A percentile compares a stretch with the other conserved stretches of the same genome.
Conservation (phyloP, 2,329 filamentous ascomycete genomes). For the Whalleya microplaca region DNA sequence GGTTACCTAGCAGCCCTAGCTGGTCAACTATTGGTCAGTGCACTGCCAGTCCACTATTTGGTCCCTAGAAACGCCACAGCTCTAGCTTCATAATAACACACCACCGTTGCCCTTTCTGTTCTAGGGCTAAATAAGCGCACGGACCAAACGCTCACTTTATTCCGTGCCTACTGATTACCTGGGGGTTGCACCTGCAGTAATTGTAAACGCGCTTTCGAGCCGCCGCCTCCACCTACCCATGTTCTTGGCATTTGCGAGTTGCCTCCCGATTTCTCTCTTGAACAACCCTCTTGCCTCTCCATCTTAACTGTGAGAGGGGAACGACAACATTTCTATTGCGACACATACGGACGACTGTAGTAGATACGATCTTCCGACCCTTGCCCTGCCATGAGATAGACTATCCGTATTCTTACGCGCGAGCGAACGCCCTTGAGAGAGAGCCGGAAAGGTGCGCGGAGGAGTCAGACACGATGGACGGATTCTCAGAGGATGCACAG, state of each 20-base stretch:
- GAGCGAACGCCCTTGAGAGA: conserved; percentile 15
- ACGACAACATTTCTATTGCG: not conserved
- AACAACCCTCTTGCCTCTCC: not conserved
- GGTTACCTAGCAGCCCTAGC: too few relatives aligned
- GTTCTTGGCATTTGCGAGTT: conserved; percentile 2
- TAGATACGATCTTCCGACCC: not conserved
- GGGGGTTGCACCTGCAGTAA: conserved; percentile 11
- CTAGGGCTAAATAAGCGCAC: too few relatives aligned
- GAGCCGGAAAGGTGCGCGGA: conserved; percentile 4
- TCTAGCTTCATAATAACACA: too few relatives aligned
- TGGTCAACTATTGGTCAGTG: too few relatives aligned
- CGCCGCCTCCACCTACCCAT: conserved; percentile 2
- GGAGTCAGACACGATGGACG: conserved; percentile 10
- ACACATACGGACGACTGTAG: not conserved
- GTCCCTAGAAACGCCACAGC: too few relatives aligned
- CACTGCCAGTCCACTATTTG: too few relatives aligned
- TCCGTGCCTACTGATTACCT: too few relatives aligned
- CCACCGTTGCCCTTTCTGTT: too few relatives aligned
- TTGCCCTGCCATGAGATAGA: conserved; percentile 1
- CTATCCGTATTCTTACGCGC: not conserved
- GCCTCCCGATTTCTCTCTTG: not conserved
- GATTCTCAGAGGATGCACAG: not conserved
- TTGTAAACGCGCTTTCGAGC: too few relatives aligned
- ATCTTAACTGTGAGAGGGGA: not conserved
- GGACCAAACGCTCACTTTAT: too few relatives aligned